Percentiles rank a stretch among this genome's conserved stretches.
Evolutionary conservation across 2,329 filamentous ascomycete species (phyloP).

Genomic region (Davidsoniella neocaledoniae): DNA sequence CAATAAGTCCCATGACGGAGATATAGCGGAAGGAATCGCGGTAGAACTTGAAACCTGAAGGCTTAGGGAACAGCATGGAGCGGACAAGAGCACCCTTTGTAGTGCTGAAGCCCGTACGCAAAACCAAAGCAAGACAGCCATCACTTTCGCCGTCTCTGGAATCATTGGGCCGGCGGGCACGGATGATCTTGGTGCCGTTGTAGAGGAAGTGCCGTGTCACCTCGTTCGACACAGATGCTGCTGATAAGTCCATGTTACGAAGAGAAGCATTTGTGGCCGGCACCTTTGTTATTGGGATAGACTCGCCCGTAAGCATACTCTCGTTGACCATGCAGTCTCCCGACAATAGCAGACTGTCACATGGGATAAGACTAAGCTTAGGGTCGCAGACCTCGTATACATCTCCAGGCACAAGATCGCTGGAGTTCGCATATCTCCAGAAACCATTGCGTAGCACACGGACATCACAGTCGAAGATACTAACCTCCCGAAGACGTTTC

Average conservation of each 20-base stretch:
- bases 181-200: slow-evolving; percentile 86
- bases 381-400: slow-evolving; percentile 96
- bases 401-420: slow-evolving; percentile 84
- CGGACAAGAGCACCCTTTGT: slow-evolving; percentile 91
- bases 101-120: slow-evolving; percentile 91
- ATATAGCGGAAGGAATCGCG: slow-evolving; percentile 96
- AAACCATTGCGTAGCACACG: slow-evolving; percentile 88
- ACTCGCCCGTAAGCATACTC: slow-evolving; percentile 91
- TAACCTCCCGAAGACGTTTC: slow-evolving; percentile 77
- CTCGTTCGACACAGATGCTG: slow-evolving; percentile 67
- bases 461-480: slow-evolving; percentile 86
- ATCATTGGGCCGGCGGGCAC: slow-evolving; percentile 75
- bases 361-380: slow-evolving; percentile 70
- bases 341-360: slow-evolving; percentile 76
- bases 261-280: slow-evolving; percentile 70
- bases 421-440: slow-evolving; percentile 77
- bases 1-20: slow-evolving; percentile 82
- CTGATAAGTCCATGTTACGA: slow-evolving; percentile 56
- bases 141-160: slow-evolving; percentile 64
- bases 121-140: slow-evolving; percentile 77
- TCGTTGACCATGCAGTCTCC: slow-evolving; percentile 98
- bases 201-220: slow-evolving; percentile 83
- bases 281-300: slow-evolving; percentile 85
- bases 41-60: slow-evolving; percentile 97
- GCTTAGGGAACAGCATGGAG: slow-evolving; percentile 97